These are phyloP conservation scores for Torrubiella hemipterigena DNA, from an alignment of 2,329 filamentous ascomycete species.

Conservation along the genomic window DNA sequence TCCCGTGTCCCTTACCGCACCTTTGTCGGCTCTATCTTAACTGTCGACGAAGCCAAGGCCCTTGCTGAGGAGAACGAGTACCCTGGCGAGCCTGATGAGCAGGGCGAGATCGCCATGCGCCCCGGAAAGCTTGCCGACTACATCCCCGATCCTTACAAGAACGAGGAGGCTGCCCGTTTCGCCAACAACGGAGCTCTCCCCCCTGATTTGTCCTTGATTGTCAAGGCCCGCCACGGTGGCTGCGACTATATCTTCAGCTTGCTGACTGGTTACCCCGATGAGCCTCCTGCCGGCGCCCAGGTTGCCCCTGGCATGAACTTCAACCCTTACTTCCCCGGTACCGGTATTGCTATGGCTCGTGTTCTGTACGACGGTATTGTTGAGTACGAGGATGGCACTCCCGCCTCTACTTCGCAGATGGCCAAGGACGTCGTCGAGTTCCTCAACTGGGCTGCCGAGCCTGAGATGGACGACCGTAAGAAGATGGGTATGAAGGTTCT, in stretches of 20 bases:
- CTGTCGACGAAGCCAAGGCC: slow-evolving; percentile 94
- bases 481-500: slow-evolving; percentile 98
- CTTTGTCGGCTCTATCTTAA: slow-evolving; percentile 84
- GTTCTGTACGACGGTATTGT: slow-evolving; percentile 95
- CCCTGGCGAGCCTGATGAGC: slow-evolving; percentile 92
- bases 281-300: slow-evolving; percentile 77
- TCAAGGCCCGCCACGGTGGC: slow-evolving; percentile 95
- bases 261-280: slow-evolving; percentile 94
- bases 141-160: slow-evolving; percentile 90
- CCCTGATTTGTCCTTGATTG: slow-evolving; percentile 92
- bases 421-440: slow-evolving; percentile 99
- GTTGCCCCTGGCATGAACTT: slow-evolving; percentile 93
- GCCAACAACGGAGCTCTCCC: slow-evolving; percentile 97
- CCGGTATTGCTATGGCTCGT: slow-evolving; percentile 97
- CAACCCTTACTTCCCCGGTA: slow-evolving; percentile 99
- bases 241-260: slow-evolving; percentile 98
- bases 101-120: slow-evolving; percentile 97
- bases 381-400: slow-evolving; percentile 94
- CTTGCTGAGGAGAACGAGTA: slow-evolving; percentile 98
- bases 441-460: slow-evolving; percentile 97
- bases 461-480: slow-evolving; percentile 99
- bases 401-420: slow-evolving; percentile 95
- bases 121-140: slow-evolving; percentile 98
- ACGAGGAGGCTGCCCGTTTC: slow-evolving; percentile 94
- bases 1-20: slow-evolving; percentile 86